A percentile compares a stretch with the other conserved stretches of the same genome.
phyloP scores from a whole-genome alignment of 164 flowering plant species.

The Houttuynia cordata region DNA sequence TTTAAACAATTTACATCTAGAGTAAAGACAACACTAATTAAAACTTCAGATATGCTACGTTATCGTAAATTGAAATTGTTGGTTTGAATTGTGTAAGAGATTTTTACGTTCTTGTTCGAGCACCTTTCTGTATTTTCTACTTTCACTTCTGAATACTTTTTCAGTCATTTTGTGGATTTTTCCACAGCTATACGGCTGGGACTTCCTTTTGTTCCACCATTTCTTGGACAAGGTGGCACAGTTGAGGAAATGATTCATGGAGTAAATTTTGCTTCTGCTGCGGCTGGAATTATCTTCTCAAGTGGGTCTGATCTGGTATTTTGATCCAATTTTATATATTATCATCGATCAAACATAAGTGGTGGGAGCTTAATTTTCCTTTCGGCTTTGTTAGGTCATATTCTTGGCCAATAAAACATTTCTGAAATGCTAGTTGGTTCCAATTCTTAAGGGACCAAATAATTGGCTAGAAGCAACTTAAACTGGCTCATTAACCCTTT shows the following conservation, averaged over 20 bases:
- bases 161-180: background rate
- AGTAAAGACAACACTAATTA: no score
- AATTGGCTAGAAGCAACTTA: no score
- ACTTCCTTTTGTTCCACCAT: constrained; percentile 80
- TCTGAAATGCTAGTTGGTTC: no score
- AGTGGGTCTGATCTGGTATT: constrained; percentile 85
- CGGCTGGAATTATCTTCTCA: constrained; percentile 73
- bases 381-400: no score
- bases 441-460: background rate
- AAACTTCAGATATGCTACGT: no score
- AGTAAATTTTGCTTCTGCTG: constrained; percentile 90
- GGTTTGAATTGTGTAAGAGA: no score
- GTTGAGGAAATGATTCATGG: constrained; percentile 69
- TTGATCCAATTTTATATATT: background rate
- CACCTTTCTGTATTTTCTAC: background rate
- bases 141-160: no score
- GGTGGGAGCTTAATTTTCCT: no score
- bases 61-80: no score
- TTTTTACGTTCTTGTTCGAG: no score
- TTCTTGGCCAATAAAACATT: no score
- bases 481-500: background rate
- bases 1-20: no score
- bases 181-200: constrained; percentile 54
- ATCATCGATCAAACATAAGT: background rate
- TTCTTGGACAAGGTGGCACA: constrained; percentile 46